Percentiles rank a stretch among this genome's conserved stretches.
Conservation (phyloP, 805 yeast genomes). For the Wickerhamiella spandovensis region DNA sequence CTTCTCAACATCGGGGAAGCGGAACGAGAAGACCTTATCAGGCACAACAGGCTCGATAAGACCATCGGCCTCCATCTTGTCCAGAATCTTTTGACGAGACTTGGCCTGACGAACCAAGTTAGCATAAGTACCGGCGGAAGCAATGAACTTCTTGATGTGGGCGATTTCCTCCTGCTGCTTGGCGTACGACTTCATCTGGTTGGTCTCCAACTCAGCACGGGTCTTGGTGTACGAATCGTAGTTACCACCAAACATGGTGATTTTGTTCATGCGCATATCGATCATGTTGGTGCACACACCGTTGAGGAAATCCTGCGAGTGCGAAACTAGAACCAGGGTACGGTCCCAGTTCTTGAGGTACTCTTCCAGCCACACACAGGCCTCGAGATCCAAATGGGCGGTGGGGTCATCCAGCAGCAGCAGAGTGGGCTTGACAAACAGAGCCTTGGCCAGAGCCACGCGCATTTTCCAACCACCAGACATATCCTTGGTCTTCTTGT, state of each 20-base stretch:
- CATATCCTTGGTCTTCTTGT: constrained; percentile 95
- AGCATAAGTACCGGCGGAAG: constrained; percentile 99
- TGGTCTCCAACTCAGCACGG: constrained; percentile 82
- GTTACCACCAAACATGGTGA: constrained; percentile 87
- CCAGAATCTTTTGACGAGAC: constrained; percentile 97
- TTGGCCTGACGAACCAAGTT: constrained; percentile 97
- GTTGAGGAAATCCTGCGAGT: constrained; percentile 97
- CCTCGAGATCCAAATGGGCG: constrained; percentile 97
- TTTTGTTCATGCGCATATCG: constrained; percentile 80
- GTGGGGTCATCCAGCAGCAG: constrained; percentile 95
- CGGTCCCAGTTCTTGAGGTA: constrained; percentile 90
- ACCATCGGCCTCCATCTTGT: constrained; percentile 99
- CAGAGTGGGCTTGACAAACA: constrained; percentile 94
- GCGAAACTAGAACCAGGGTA: constrained; percentile 86
- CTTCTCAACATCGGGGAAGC: constrained; percentile 90
- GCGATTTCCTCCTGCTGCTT: constrained; percentile 98
- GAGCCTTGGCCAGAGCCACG: constrained; percentile 94
- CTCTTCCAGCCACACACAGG: constrained; percentile 99
- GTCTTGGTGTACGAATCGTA: constrained; percentile 95
- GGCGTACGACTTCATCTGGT: constrained; percentile 93
- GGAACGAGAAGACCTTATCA: constrained; percentile 87
- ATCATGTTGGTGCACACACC: constrained; percentile 98
- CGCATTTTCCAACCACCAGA: constrained; percentile 99
- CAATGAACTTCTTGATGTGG: constrained; percentile 96
- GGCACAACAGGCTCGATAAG: constrained; percentile 76